Evolutionary conservation across 345 rosid genomes (phyloP), one percentile per base, ranked within the genome.

Genomic region (Sonneratia alba): DNA sequence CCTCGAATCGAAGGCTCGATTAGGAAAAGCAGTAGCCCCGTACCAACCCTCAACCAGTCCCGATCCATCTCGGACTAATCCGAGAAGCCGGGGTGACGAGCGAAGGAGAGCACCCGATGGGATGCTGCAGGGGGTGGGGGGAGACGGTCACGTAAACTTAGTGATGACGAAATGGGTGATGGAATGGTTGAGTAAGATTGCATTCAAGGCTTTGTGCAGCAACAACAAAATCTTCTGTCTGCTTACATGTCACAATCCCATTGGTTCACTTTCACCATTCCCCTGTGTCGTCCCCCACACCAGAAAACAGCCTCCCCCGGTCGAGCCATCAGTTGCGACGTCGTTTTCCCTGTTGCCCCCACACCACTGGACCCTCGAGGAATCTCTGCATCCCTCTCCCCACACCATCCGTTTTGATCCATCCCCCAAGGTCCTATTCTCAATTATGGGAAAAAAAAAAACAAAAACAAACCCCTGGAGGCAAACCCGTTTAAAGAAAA

Each of bases 171-270:
- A 84, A 84, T 75, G 76, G 75, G 67, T 88, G 93, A 87, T 79
- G 93, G 79, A 76, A 81, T 79, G 86, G 86, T 87, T 75, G 87
- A 86, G 90, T 86, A 85, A 87, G 90, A 77, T 79, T 89, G 88
- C 91, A 89, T 74, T 61, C 70, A 77, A 78, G 77, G 77, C 69
- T 84, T 79, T 74, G 75, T 80, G 80, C 77, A 82, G 81, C 66
- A 73, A 72, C 38, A 84, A 74, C 77, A 66, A 71, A 8, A 3
- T 36, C 36, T 47, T 55, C 3, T 68, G 32, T 8, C n/a, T 45
- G 55, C 56, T 68, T 24, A 68, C 70, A 68, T 68, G 49, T 67
- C 49, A 67, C 70, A 49, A 67, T 67, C n/a, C 4, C 69, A 66
- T 59, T 59, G 64, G 64, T 71, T 74, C 79, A 36, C 81, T 73